phyloP scores from a whole-genome alignment of 2,329 filamentous ascomycete genomes.

The Pestalotiopsis sp. region DNA sequence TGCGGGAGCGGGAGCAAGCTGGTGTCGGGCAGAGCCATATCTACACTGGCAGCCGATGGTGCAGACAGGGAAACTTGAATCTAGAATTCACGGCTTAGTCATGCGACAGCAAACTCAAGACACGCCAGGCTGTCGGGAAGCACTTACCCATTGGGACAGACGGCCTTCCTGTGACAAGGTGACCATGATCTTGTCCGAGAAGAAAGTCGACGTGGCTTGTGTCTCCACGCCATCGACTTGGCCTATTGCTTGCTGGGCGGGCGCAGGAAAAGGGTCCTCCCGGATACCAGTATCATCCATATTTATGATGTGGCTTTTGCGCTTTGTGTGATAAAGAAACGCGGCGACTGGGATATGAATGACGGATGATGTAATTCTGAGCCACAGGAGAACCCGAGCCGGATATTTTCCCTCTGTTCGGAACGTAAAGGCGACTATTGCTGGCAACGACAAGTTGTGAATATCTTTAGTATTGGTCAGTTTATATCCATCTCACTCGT shows the following conservation, averaged over 20 bases:
- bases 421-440: no score
- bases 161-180: conserved; percentile 85
- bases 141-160: conserved; percentile 84
- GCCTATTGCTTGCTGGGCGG: conserved; percentile 59
- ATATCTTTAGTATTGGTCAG: not conserved
- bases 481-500: not conserved
- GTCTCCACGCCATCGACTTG: conserved; percentile 69
- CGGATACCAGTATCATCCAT: conserved; percentile 44
- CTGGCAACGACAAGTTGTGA: not conserved
- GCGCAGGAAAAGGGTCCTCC: conserved; percentile 66
- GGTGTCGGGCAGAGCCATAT: conserved; percentile 54
- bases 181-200: conserved; percentile 87
- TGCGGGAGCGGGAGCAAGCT: conserved; percentile 72
- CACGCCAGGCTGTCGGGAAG: conserved; percentile 2
- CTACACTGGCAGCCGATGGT: conserved; percentile 62
- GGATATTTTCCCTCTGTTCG: no score
- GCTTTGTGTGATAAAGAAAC: not conserved
- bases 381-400: no score
- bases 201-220: conserved; percentile 70
- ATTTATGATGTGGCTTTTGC: not conserved
- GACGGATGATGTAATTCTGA: not conserved
- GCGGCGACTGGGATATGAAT: not conserved
- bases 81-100: conserved; percentile 38
- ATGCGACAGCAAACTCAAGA: not conserved
- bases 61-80: conserved; percentile 77